A percentile compares a stretch with the other conserved stretches of the same genome.
phyloP scores from a whole-genome alignment of 805 yeast species.

The Candida sakaeoensis region DNA sequence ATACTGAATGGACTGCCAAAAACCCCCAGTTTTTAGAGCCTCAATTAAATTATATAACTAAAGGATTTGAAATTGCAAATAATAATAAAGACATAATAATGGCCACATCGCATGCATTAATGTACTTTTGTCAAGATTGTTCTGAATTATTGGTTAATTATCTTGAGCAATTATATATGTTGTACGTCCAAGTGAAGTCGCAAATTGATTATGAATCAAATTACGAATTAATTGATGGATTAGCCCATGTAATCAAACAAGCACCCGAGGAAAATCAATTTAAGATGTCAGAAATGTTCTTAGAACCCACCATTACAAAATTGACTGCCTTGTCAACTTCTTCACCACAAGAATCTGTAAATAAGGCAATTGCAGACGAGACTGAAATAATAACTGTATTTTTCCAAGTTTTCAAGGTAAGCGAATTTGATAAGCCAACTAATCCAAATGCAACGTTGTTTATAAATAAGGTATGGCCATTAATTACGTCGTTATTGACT shows the following conservation, averaged over 20 bases:
- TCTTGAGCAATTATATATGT: constrained; percentile 69
- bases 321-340: constrained; percentile 25
- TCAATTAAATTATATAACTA: constrained; percentile 79
- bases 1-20: constrained; percentile 89
- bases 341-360: constrained; percentile 22
- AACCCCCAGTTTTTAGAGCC: constrained; percentile 80
- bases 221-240: constrained; percentile 82
- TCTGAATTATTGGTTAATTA: constrained; percentile 58
- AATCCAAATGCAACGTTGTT: constrained; percentile 54
- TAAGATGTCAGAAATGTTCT: constrained; percentile 56
- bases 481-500: constrained; percentile 44
- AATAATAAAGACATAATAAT: constrained; percentile 50
- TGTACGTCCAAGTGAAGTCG: constrained; percentile 55
- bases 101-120: constrained; percentile 90
- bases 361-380: constrained; percentile 56
- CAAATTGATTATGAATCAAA: constrained; percentile 63
- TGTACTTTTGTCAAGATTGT: constrained; percentile 94
- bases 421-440: constrained; percentile 28
- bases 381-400: constrained; percentile 66
- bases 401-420: constrained; percentile 53
- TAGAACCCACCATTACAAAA: constrained; percentile 58
- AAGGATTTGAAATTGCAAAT: constrained; percentile 51
- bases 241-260: constrained; percentile 74
- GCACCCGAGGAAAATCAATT: constrained; percentile 52
- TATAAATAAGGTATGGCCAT: constrained; percentile 57